Evolutionary conservation across 805 yeast species (phyloP), one percentile per base, ranked within the genome.

Genomic region (Vanderwaltozyma tropicalis): DNA sequence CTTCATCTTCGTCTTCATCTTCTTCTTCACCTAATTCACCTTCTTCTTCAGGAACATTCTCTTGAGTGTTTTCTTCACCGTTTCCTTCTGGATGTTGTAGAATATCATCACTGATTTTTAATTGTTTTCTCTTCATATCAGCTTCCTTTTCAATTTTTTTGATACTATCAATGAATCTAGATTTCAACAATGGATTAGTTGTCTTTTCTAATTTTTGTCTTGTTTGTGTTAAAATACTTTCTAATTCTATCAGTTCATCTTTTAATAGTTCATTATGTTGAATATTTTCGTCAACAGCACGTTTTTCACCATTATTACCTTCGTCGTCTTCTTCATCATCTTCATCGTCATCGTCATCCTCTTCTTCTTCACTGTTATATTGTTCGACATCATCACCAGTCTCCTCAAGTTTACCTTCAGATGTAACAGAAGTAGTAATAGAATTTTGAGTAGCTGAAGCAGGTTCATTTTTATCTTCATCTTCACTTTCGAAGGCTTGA

Each of bases 231-330:
- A 92, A 80, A 0, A 89, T 87, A 13, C 70, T 50, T 54, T 83
- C 87, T 42, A 92, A 68, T 52, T 92, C 98, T 6, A 69, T 63
- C 40, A 92, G 78, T 57, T 88, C 96, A 59, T 89, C 97, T 43
- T 74, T 76, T 39, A 92, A 64, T 46, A 86, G 69, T 50, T 83
- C 87, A 47, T 69, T 69, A 56, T 84, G 84, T 48, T 78, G 80
- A 35, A 69, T 71, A 7, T 64, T 74, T 2, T 68, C 77, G 2
- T 64, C 75, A 1, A 66, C 75, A 1, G 64, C 72, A 1, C 68
- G 75, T 2, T 67, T 74, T 1, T 66, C 73, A 3, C 61, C 68
- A 4, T 57, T 71, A 3, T 56, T 64, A 12, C 63, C 71, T 0
- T 64, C 72, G 0, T 64, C 75, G 2, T 62, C 71, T 1, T 66